phyloP scores from a whole-genome alignment of 2,329 filamentous ascomycete genomes.

The Plenodomus lindquistii region DNA sequence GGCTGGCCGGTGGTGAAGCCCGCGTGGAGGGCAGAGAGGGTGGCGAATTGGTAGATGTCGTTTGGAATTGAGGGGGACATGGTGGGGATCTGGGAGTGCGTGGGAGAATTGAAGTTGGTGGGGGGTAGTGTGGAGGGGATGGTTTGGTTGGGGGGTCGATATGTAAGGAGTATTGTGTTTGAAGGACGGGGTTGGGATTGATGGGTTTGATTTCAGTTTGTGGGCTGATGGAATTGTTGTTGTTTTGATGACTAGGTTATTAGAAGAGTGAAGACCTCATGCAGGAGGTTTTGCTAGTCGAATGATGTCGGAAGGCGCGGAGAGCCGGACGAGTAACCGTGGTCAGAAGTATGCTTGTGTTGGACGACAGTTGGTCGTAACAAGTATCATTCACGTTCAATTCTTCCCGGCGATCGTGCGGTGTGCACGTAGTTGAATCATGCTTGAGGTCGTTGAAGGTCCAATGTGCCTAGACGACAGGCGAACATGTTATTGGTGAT shows the following conservation, averaged over 20 bases:
- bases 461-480: no score
- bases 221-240: no score
- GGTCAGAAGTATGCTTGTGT: no score
- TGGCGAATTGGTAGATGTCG: slow-evolving; percentile 52
- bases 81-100: neutral
- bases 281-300: neutral
- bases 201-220: neutral
- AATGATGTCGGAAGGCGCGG: neutral
- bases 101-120: neutral
- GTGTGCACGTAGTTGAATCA: no score
- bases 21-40: slow-evolving; percentile 41
- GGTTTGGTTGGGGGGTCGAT: neutral
- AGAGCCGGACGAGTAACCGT: neutral
- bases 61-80: slow-evolving; percentile 49
- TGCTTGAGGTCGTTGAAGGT: no score
- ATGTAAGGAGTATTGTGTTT: neutral
- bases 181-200: neutral
- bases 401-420: no score
- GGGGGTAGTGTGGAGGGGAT: neutral
- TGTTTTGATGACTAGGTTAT: no score
- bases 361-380: no score
- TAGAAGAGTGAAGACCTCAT: no score
- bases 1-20: slow-evolving; percentile 43
- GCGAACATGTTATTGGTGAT: no score
- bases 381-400: no score